These are phyloP conservation scores for Pseudozyma sp. DNA, from an alignment of 1,284 basidiomycete genomes.

Conservation along the genomic window DNA sequence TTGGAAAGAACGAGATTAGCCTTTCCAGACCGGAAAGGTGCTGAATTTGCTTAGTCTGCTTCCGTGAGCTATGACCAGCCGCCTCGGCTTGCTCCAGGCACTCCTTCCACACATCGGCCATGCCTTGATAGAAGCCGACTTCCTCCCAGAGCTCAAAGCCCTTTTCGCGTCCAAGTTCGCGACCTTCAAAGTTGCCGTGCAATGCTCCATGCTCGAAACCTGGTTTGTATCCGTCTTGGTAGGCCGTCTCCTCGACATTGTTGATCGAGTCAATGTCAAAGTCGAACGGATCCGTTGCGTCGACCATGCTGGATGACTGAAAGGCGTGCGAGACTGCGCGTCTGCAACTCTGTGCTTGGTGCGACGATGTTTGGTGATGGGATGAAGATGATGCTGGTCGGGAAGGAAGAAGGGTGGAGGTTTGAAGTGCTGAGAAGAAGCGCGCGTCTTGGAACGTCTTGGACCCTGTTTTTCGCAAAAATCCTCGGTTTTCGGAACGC, in stretches of 20 bases:
- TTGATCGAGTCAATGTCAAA: slow-evolving; percentile 56
- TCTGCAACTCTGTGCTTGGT: too few species aligned
- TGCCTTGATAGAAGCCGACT: slow-evolving; percentile 89
- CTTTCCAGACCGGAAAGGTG: slow-evolving; percentile 77
- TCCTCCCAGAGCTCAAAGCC: slow-evolving; percentile 98
- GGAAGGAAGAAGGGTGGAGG: slow-evolving; percentile 29
- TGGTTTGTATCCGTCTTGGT: slow-evolving; percentile 79
- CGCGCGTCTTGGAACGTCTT: slow-evolving; percentile 6
- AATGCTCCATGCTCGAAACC: slow-evolving; percentile 86
- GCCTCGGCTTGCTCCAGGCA: slow-evolving; percentile 34
- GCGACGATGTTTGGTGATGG: too few species aligned
- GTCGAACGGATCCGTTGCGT: slow-evolving; percentile 14
- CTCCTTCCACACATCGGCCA: slow-evolving; percentile 77
- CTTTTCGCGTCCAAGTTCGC: slow-evolving; percentile 88
- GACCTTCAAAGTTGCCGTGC: slow-evolving; percentile 90
- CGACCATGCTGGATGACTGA: slow-evolving; percentile 11
- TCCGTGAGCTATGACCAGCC: slow-evolving; percentile 41
- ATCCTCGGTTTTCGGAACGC: slow-evolving; percentile 18
- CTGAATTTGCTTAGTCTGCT: slow-evolving; percentile 72
- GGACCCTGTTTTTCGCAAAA: slow-evolving; percentile 24
- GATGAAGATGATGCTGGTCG: slow-evolving; percentile 31
- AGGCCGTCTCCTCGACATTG: slow-evolving; percentile 73
- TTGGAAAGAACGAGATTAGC: slow-evolving; percentile 81
- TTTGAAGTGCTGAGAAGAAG: neutral
- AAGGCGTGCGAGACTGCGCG: too few species aligned